A percentile compares a stretch with the other conserved stretches of the same genome.
Conservation (phyloP, 1,284 basidiomycete species). For the Ustilago sp. region DNA sequence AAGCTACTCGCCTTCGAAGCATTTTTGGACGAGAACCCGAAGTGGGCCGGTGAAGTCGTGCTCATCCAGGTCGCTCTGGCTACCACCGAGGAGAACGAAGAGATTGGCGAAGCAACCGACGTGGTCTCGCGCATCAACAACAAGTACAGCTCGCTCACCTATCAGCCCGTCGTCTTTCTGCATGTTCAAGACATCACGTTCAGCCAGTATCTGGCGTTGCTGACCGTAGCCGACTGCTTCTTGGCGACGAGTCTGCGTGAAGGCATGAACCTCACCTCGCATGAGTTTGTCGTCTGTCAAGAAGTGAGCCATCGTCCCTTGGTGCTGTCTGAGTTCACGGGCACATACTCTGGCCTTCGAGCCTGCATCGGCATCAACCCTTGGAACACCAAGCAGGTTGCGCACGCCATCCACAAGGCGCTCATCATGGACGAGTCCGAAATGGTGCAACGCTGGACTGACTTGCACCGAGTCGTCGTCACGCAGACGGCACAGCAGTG, state of each 20-base stretch:
- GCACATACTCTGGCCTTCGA: slow-evolving; percentile 85
- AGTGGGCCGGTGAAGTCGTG: slow-evolving; percentile 83
- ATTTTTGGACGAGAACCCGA: slow-evolving; percentile 82
- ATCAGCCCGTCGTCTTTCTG: slow-evolving; percentile 87
- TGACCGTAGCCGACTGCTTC: slow-evolving; percentile 87
- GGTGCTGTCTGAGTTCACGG: slow-evolving; percentile 81
- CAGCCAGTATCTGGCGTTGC: slow-evolving; percentile 83
- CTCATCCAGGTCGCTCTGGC: slow-evolving; percentile 88
- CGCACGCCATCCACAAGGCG: slow-evolving; percentile 80
- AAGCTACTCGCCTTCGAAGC: slow-evolving; percentile 85
- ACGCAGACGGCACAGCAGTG: slow-evolving; percentile 88
- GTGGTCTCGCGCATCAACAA: slow-evolving; percentile 85
- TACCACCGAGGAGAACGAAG: slow-evolving; percentile 81
- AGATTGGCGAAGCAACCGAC: slow-evolving; percentile 80
- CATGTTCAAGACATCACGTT: slow-evolving; percentile 89
- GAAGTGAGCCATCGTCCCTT: slow-evolving; percentile 76
- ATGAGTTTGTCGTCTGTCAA: slow-evolving; percentile 81
- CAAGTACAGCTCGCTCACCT: slow-evolving; percentile 82
- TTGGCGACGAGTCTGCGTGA: slow-evolving; percentile 84
- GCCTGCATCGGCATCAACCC: slow-evolving; percentile 87
- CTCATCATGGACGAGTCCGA: slow-evolving; percentile 82
- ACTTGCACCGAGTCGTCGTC: slow-evolving; percentile 85
- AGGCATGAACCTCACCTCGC: slow-evolving; percentile 85
- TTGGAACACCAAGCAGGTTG: slow-evolving; percentile 69
- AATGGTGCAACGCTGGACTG: slow-evolving; percentile 81